Base-by-base conservation (phyloP, 495 filamentous ascomycete genomes). In the Ramalina intermedia region DNA sequence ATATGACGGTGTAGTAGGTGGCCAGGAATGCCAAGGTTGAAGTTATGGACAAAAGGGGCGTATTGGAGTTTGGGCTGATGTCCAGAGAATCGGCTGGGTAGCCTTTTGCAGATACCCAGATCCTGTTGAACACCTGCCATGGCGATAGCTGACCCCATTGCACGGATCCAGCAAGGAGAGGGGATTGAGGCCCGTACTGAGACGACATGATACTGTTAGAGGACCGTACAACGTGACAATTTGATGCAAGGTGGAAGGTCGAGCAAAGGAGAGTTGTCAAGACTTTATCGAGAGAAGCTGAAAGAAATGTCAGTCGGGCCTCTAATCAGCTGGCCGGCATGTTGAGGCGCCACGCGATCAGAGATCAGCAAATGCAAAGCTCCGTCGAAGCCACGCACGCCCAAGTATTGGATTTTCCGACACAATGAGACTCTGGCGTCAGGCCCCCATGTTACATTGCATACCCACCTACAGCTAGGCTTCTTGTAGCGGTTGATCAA, bases 21-120 rank as follows among this genome's bases (percentile, higher is more conserved):
- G 78, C 63, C 54, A 85, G 75, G 52, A 81, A 70, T 52, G 75
- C 71, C 54, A 70, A 64, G 41, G 76, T 79, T 63, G 79, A 73
- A 57, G 74, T 77, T 50, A 87, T 58, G 14, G 82, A 86, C 43
- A 81, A 81, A 70, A 88, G 75, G 49, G 80, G 80, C 24, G 80
- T 86, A 2, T 33, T 33, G 51, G 66, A 62, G 53, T 77, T 79
- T n/a, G 76, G 67, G 51, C 69, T 63, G 66, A 88, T 85, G 45
- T 69, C 66, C 61, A 87, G 84, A 50, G 85, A 77, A 43, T 82
- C 73, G 44, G 84, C 78, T 45, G 76, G 71, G 61, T 80, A 84
- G 53, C 51, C 51, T 41, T 48, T 53, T 27, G 45, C 45, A 14
- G 51, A 47, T 2, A 41, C 43, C 51, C 51, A 53, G 13, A 53